Evolutionary conservation across 1,139 yeast species (phyloP).

Genomic region (Taphrina pruni): DNA sequence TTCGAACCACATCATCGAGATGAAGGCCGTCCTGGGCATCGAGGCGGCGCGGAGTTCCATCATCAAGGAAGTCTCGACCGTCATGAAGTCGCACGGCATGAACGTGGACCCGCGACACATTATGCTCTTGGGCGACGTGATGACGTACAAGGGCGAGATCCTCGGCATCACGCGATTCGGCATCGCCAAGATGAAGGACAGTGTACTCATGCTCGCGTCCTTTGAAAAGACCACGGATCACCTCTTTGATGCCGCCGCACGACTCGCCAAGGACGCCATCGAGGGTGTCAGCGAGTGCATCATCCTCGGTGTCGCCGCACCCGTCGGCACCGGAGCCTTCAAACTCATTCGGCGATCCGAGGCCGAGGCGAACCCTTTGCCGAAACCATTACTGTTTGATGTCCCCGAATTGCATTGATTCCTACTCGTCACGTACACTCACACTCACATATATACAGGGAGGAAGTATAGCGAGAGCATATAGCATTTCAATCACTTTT

Average conservation of each 20-base stretch:
- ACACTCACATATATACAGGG: no score
- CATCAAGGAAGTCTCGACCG: conserved; percentile 91
- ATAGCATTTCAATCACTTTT: neutral
- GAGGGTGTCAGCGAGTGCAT: conserved; percentile 99
- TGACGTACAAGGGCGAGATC: conserved; percentile 98
- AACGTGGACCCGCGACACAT: conserved; percentile 99
- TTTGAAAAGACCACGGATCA: conserved; percentile 99
- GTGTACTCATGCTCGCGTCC: conserved; percentile 93
- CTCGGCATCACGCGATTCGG: conserved; percentile 98
- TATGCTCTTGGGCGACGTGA: conserved; percentile 94
- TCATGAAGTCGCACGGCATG: conserved; percentile 99
- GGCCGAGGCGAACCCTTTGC: conserved; percentile 5
- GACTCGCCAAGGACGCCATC: conserved; percentile 91
- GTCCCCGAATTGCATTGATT: conserved; percentile 20
- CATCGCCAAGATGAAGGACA: conserved; percentile 96
- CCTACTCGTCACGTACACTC: no score
- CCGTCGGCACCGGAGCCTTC: conserved; percentile 96
- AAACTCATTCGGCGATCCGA: conserved; percentile 57
- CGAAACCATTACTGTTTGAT: conserved; percentile 23
- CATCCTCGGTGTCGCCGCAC: conserved; percentile 96
- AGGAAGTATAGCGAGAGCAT: neutral
- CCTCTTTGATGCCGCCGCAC: conserved; percentile 96
- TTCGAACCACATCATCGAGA: conserved; percentile 92
- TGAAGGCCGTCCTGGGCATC: conserved; percentile 87
- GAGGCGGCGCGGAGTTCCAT: conserved; percentile 97